Base-by-base conservation (phyloP, 2,329 filamentous ascomycete species). In the Curvularia eragrostidis region DNA sequence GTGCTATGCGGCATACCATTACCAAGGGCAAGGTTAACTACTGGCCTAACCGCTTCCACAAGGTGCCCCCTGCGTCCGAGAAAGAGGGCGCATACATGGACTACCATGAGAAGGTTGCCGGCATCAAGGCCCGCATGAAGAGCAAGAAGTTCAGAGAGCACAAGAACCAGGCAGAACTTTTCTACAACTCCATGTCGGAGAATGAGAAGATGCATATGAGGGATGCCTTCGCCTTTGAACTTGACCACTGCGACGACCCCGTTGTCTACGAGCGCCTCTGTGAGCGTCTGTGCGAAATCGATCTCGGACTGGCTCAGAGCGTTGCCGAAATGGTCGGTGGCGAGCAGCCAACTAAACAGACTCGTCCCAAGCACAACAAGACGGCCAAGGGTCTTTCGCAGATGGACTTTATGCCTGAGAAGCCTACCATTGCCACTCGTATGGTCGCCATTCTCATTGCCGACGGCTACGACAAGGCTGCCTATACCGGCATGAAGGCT, bases 181-280 rank as follows among this genome's bases (percentile, higher is more conserved):
- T 95, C 80, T 94, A 87, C 80, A 94, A 94, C 80, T 93, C 89
- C 15, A 76, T 94, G 64, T 85, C 86, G 0, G 77, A 82, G 0
- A 79, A 86, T 3, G 91, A 94, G 76, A 87, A 90, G 77, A 69
- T 71, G 12, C 89, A 91, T 71, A 76, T 90, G 15, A 78, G 80
- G 26, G 80, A 79, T 34, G 86, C 89, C 0, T 81, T 91, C 10
- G 80, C 81, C 3, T 92, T 91, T 68, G 89, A 91, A 76, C 80
- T 95, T 1, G 90, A 93, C 69, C 91, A 94, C 75, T 95, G 91
- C 71, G 90, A 94, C 21, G 91, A 95, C 41, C 85, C 88, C 0
- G 75, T 90, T 9, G 90, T 95, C 0, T 94, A 93, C 74, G 84
- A 89, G 61, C 85, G 89, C 26, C 83, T 93, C 75, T 85, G 85